These are phyloP conservation scores for Acrocalymma vagum DNA, from an alignment of 2,329 filamentous ascomycete genomes.

Conservation along the genomic window DNA sequence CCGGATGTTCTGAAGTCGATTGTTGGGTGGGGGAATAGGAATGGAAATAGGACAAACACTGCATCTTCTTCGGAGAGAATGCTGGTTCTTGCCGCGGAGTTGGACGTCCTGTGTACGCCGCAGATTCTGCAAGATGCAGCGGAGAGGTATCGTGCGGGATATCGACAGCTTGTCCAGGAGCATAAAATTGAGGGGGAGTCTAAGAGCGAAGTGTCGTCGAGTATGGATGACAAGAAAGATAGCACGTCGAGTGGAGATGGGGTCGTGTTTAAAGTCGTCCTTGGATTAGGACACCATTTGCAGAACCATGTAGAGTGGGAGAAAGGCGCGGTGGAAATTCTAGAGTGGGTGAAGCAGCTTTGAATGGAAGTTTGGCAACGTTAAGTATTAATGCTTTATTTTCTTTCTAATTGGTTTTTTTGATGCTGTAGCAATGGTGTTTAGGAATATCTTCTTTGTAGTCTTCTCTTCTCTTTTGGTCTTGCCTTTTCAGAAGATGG, in stretches of 20 bases:
- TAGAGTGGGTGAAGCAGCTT: constrained; percentile 49
- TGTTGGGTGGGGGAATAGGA: constrained; percentile 44
- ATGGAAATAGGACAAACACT: constrained; percentile 25
- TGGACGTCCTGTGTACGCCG: constrained; percentile 38
- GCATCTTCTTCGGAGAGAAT: constrained; percentile 2
- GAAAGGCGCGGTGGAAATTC: constrained; percentile 55
- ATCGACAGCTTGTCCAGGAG: constrained; percentile 35
- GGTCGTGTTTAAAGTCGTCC: constrained; percentile 54
- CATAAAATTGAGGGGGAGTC: constrained; percentile 40
- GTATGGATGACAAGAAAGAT: too few species aligned
- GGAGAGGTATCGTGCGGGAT: constrained; percentile 46
- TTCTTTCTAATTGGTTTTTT: too few species aligned
- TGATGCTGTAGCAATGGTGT: too few species aligned
- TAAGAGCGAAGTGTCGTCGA: constrained; percentile 7
- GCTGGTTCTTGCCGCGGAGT: constrained; percentile 34
- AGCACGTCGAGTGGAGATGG: too few species aligned
- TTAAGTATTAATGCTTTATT: too few species aligned
- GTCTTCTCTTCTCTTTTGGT: too few species aligned
- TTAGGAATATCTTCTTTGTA: too few species aligned
- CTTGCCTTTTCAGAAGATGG: too few species aligned
- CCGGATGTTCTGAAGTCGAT: constrained; percentile 51
- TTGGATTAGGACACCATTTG: constrained; percentile 60
- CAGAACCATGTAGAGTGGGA: constrained; percentile 63
- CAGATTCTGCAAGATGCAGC: constrained; percentile 47
- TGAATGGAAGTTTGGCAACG: too few species aligned